Evolutionary conservation across 139 green algal genomes (phyloP).

Genomic region (Mesotaenium endlicherianum): DNA sequence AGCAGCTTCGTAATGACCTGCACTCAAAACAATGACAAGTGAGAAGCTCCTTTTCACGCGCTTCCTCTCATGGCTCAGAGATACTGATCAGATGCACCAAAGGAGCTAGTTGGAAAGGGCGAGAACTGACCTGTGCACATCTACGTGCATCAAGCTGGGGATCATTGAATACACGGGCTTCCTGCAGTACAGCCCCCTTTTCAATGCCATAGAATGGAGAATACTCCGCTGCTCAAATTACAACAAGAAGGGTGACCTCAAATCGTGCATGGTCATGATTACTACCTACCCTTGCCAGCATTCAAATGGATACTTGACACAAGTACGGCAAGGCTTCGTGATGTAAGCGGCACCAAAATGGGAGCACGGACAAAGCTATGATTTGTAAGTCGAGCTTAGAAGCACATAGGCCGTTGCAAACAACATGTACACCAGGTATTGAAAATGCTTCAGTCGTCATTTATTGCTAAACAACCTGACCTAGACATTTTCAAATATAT

Average conservation of each 20-base stretch:
- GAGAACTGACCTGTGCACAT: slow-evolving; percentile 87
- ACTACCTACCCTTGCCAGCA: background rate
- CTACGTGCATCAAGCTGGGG: slow-evolving; percentile 84
- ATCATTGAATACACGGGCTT: slow-evolving; percentile 93
- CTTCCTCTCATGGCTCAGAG: too few relatives aligned
- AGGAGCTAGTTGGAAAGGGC: background rate
- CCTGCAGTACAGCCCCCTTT: slow-evolving; percentile 97
- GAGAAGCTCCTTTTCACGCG: too few relatives aligned
- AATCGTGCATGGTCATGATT: background rate
- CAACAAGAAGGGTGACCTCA: background rate
- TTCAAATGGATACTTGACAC: background rate
- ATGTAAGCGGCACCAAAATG: background rate
- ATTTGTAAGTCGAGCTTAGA: background rate
- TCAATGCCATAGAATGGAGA: slow-evolving; percentile 99
- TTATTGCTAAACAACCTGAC: too few relatives aligned
- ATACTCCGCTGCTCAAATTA: slow-evolving; percentile 70
- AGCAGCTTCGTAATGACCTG: slow-evolving; percentile 99
- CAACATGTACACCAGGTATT: too few relatives aligned
- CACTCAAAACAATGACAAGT: background rate
- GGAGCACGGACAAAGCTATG: background rate
- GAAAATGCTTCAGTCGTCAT: too few relatives aligned
- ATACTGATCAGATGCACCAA: background rate
- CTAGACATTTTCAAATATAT: too few relatives aligned
- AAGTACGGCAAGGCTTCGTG: background rate
- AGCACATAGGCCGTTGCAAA: background rate